Conservation (phyloP, 2,329 filamentous ascomycete species). For the Colletotrichum theobromicola region DNA sequence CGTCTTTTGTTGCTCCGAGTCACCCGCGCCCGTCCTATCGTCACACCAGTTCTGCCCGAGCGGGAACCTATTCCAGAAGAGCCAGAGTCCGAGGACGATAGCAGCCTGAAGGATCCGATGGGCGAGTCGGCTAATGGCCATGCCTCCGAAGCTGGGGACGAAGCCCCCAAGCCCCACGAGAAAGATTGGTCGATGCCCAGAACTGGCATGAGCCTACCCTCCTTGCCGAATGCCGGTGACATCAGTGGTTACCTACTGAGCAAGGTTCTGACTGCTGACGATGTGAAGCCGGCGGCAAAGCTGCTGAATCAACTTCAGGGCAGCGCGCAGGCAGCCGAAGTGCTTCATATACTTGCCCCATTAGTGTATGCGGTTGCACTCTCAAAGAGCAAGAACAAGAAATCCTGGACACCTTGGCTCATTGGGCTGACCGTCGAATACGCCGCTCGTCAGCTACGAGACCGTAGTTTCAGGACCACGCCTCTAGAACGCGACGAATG, state of each 20-base stretch:
- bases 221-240: constrained; percentile 79
- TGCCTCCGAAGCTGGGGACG: constrained; percentile 56
- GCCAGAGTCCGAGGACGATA: constrained; percentile 47
- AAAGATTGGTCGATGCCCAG: constrained; percentile 91
- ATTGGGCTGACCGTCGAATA: constrained; percentile 86
- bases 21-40: constrained; percentile 81
- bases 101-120: constrained; percentile 45
- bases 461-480: constrained; percentile 81
- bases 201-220: constrained; percentile 85
- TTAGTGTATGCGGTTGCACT: constrained; percentile 86
- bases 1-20: constrained; percentile 79
- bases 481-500: constrained; percentile 90
- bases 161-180: constrained; percentile 46
- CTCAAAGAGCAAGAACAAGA: constrained; percentile 73
- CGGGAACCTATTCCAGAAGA: constrained; percentile 76
- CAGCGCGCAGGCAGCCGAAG: constrained; percentile 76
- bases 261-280: constrained; percentile 92
- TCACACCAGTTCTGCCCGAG: constrained; percentile 85
- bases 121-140: constrained; percentile 63
- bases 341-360: constrained; percentile 90
- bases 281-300: constrained; percentile 89
- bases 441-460: constrained; percentile 80
- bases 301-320: constrained; percentile 86
- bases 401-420: constrained; percentile 91
- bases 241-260: constrained; percentile 87